These are phyloP conservation scores for Groenewaldozyma sp. DNA, from an alignment of 1,139 yeast genomes.

Conservation along the genomic window DNA sequence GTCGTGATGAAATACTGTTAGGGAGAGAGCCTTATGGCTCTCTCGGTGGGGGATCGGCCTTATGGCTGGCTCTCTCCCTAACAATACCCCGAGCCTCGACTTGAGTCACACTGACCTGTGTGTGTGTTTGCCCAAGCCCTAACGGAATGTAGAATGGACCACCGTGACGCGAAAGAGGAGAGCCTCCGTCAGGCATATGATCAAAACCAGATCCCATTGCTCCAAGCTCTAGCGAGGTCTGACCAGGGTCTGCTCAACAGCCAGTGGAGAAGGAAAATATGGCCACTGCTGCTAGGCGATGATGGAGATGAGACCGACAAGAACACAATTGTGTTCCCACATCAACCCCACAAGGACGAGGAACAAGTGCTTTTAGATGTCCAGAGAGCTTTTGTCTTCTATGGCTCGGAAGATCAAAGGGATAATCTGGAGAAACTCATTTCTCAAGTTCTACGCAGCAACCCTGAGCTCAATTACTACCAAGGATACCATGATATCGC, in stretches of 20 bases:
- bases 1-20: too few species aligned
- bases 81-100: too few species aligned
- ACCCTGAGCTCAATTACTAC: conserved; percentile 63
- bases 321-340: neutral
- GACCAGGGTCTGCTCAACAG: neutral
- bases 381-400: conserved; percentile 49
- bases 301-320: neutral
- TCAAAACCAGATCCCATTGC: neutral
- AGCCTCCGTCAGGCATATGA: neutral
- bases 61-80: too few species aligned
- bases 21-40: too few species aligned
- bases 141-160: too few species aligned
- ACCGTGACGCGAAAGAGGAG: too few species aligned
- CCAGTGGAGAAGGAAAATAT: neutral
- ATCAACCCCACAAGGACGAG: conserved; percentile 51
- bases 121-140: too few species aligned
- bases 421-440: conserved; percentile 37
- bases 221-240: neutral
- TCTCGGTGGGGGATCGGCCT: too few species aligned
- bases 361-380: conserved; percentile 74
- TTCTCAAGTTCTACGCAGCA: conserved; percentile 45
- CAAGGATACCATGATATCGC: conserved; percentile 93
- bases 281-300: neutral
- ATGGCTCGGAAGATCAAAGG: conserved; percentile 16
- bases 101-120: too few species aligned